Percentiles rank a stretch among this genome's conserved stretches.
phyloP scores from a whole-genome alignment of 2,329 filamentous ascomycete species.

The Hypocreales sp. region DNA sequence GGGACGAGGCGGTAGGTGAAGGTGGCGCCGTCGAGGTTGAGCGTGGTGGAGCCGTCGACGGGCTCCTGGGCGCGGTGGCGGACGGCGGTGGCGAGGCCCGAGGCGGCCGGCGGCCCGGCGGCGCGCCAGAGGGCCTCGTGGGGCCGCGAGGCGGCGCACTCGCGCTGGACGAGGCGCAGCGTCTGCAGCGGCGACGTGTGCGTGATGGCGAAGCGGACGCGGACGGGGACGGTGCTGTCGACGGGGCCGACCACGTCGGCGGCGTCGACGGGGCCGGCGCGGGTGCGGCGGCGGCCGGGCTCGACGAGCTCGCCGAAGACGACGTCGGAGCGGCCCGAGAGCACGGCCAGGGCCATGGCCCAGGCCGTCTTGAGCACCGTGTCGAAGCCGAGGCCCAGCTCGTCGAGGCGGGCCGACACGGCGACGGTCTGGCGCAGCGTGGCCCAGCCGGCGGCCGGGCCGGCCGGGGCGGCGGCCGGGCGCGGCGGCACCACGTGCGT shows the following conservation, averaged over 20 bases:
- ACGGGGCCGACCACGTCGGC: conserved; percentile 29
- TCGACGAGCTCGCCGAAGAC: conserved; percentile 40
- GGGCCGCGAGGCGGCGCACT: conserved; percentile 29
- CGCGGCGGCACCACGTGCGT: conserved; percentile 28
- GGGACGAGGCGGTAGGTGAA: conserved; percentile 28
- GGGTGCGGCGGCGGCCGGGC: conserved; percentile 28
- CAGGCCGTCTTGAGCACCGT: conserved; percentile 42
- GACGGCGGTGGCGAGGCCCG: conserved; percentile 36
- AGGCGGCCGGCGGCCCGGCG: too few species aligned
- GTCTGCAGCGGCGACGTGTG: conserved; percentile 31
- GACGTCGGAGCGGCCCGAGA: conserved; percentile 32
- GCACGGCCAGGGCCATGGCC: conserved; percentile 35
- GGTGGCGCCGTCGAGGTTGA: conserved; percentile 27
- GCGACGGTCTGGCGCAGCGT: conserved; percentile 24
- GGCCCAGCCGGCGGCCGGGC: conserved; percentile 20
- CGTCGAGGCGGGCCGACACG: conserved; percentile 23
- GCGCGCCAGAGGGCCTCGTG: conserved; percentile 36
- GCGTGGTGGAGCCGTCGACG: conserved; percentile 20
- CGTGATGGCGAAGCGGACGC: conserved; percentile 27
- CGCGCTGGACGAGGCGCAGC: conserved; percentile 30
- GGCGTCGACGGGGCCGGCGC: conserved; percentile 38
- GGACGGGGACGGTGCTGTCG: conserved; percentile 31
- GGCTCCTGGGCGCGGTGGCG: conserved; percentile 24
- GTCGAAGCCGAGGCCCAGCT: conserved; percentile 31
- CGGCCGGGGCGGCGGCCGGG: conserved; percentile 25